phyloP scores from a whole-genome alignment of 2,329 filamentous ascomycete species.

The Rutstroemia sp. region DNA sequence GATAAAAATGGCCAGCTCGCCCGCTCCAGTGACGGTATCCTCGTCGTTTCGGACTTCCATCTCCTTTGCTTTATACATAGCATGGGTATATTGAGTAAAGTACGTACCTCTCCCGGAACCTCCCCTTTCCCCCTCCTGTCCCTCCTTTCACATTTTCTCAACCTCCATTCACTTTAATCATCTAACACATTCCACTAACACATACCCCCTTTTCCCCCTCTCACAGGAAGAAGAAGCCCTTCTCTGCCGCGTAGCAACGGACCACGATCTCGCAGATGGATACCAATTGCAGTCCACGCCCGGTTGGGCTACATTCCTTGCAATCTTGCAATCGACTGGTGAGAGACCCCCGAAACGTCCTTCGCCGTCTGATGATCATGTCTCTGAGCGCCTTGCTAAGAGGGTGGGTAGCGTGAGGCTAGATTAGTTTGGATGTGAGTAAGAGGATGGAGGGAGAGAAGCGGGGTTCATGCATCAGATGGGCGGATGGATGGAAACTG shows the following conservation, averaged over 20 bases:
- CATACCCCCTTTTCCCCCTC: neutral
- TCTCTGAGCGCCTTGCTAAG: slow-evolving; percentile 48
- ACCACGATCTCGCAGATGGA: slow-evolving; percentile 72
- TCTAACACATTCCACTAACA: neutral
- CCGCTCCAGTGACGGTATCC: slow-evolving; percentile 52
- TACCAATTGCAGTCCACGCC: slow-evolving; percentile 78
- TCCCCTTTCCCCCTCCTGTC: neutral
- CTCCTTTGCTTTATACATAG: slow-evolving; percentile 79
- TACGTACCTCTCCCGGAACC: slow-evolving; percentile 36
- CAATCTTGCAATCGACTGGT: slow-evolving; percentile 94
- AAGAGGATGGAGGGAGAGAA: neutral
- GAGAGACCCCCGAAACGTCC: slow-evolving; percentile 81
- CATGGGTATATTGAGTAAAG: slow-evolving; percentile 78
- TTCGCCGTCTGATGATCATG: slow-evolving; percentile 30
- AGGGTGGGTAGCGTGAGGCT: slow-evolving; percentile 56
- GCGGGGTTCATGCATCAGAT: too few relatives aligned
- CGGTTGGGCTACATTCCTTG: slow-evolving; percentile 90
- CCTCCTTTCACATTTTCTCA: too few relatives aligned
- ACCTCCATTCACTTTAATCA: neutral
- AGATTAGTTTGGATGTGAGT: slow-evolving; percentile 19
- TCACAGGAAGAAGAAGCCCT: slow-evolving; percentile 79
- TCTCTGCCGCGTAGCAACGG: slow-evolving; percentile 75
- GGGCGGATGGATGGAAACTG: too few relatives aligned
- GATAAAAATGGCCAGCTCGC: slow-evolving; percentile 47
- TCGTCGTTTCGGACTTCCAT: slow-evolving; percentile 85